These are phyloP conservation scores for Yamadazyma endophytica DNA, from an alignment of 805 yeast species.

Conservation along the genomic window DNA sequence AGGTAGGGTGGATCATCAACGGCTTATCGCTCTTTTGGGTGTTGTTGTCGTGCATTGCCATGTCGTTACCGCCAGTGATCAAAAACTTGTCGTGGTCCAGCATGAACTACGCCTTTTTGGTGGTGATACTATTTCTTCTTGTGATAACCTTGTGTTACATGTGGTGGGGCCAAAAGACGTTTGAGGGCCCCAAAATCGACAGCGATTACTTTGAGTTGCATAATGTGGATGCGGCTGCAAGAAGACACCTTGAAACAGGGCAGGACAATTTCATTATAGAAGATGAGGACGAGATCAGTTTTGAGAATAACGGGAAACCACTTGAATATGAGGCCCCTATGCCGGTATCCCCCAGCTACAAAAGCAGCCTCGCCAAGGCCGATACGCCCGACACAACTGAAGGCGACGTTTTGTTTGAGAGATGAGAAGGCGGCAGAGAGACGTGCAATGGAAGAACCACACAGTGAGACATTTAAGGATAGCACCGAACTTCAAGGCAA, in stretches of 20 bases:
- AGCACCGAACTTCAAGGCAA: no score
- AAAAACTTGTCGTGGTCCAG: slow-evolving; percentile 29
- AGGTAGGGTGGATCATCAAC: slow-evolving; percentile 63
- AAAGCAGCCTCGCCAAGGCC: background rate
- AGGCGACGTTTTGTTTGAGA: no score
- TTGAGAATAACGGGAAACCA: slow-evolving; percentile 3
- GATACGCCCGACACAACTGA: background rate
- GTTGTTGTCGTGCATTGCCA: slow-evolving; percentile 49
- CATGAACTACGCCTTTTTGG: slow-evolving; percentile 68
- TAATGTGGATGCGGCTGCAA: slow-evolving; percentile 20
- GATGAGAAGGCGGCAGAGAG: no score
- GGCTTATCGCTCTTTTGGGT: slow-evolving; percentile 59
- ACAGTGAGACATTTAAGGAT: no score
- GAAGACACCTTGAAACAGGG: slow-evolving; percentile 6
- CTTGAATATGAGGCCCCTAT: slow-evolving; percentile 5
- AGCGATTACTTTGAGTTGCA: slow-evolving; percentile 38
- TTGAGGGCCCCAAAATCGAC: slow-evolving; percentile 61
- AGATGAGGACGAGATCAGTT: slow-evolving; percentile 13
- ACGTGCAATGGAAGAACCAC: no score
- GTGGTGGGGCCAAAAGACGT: slow-evolving; percentile 58
- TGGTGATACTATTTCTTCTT: slow-evolving; percentile 44
- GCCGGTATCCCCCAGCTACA: slow-evolving; percentile 7
- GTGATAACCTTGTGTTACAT: slow-evolving; percentile 51
- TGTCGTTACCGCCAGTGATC: slow-evolving; percentile 70
- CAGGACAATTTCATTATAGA: slow-evolving; percentile 11